Base-by-base conservation (phyloP, 1,284 basidiomycete genomes). In the Pascua sp. region DNA sequence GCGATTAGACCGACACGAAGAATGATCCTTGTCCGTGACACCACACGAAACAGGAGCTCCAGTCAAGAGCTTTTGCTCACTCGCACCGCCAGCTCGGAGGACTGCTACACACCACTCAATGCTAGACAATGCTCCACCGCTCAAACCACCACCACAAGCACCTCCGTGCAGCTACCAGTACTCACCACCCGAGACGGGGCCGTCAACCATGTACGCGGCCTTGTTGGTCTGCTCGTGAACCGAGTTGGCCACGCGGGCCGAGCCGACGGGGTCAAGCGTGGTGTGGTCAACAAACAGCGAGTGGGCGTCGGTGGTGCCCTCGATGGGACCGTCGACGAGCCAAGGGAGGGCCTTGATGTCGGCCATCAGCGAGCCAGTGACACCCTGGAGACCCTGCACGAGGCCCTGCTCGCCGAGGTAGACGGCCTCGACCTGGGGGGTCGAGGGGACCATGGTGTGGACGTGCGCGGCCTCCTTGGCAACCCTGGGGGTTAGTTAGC, bases 371-470 rank as follows among this genome's bases (percentile, higher is more conserved):
- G 75, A 74, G 5, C 75, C 77, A 0, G 75, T 77, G 0, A 80
- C 80, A 2, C 81, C 67, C 75, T 79, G 79, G 24, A 82, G 72
- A 2, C 74, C 77, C 0, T 70, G 64, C 17, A 61, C 46, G 10
- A 61, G 53, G 13, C 60, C 61, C 1, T 39, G n/a, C 47, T 62
- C 60, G 47, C 75, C 73, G 8, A 78, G 71, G 65, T 78, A 80
- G 4, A 79, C 77, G 15, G 67, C 61, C 55, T 78, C 71, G 24
- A 80, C 78, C 55, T 78, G 75, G 0, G 77, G 77, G 11, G 77
- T 78, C 0, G 78, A 79, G 0, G 81, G 81, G 1, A 81, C 67
- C 77, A 80, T 79, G 4, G 80, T 81, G 44, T 81, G 65, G 24
- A 82, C 73, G 11, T 73, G 77, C 0, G 73, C 67, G 10, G 78